A percentile compares a stretch with the other conserved stretches of the same genome.
Evolutionary conservation across 495 filamentous ascomycete species (phyloP).

Genomic region (Tuber melanosporum): DNA sequence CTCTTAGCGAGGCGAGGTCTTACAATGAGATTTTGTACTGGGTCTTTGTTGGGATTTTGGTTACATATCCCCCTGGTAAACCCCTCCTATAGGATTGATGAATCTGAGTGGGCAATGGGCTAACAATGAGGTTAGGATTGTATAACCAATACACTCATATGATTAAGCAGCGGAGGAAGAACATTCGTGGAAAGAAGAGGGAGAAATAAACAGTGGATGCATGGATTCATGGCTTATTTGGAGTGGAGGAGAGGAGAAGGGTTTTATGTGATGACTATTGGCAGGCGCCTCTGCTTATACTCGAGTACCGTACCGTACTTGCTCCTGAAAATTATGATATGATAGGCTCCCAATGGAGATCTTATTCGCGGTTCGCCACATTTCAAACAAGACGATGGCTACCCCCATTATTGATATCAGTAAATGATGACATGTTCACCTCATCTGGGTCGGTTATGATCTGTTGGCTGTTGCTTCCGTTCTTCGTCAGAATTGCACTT

Average conservation of each 20-base stretch:
- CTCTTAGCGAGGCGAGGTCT: slow-evolving; percentile 55
- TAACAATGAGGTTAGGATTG: slow-evolving; percentile 52
- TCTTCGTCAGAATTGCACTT: background rate
- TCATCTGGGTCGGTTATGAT: background rate
- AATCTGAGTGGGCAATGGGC: slow-evolving; percentile 6
- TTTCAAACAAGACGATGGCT: background rate
- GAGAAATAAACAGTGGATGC: slow-evolving; percentile 20
- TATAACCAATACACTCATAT: slow-evolving; percentile 90
- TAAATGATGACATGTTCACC: background rate
- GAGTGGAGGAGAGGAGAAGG: background rate
- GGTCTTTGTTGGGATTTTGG: slow-evolving; percentile 57
- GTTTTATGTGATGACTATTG: background rate
- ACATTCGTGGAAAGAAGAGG: slow-evolving; percentile 54
- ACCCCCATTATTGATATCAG: background rate
- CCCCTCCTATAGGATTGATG: slow-evolving; percentile 14
- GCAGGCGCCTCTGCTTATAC: background rate
- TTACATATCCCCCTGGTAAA: slow-evolving; percentile 76
- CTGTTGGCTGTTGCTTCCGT: background rate
- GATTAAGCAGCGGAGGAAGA: slow-evolving; percentile 79
- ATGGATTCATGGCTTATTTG: background rate
- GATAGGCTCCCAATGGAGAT: background rate
- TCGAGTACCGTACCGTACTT: background rate
- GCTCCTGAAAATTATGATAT: background rate
- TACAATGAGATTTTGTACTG: slow-evolving; percentile 51
- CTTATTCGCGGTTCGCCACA: background rate